Percentiles rank a stretch among this genome's conserved stretches.
Conservation (phyloP, 257 asterid species). For the Nicotiana obtusifolia region DNA sequence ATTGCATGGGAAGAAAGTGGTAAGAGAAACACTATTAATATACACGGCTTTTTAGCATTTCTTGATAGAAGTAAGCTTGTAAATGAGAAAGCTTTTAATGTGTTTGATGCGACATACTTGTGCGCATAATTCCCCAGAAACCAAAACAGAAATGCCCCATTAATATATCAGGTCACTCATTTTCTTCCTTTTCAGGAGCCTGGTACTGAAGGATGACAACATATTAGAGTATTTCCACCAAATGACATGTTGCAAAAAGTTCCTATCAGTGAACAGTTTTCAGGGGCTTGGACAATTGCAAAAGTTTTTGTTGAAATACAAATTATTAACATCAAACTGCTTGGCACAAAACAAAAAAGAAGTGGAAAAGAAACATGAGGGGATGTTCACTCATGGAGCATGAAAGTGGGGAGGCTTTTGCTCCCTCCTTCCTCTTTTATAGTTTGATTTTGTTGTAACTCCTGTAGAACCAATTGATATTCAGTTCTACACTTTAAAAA, state of each 20-base stretch:
- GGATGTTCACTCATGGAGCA: not conserved
- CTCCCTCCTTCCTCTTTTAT: conserved; percentile 1
- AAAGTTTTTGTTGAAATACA: not conserved
- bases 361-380: not conserved
- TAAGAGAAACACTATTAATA: not conserved
- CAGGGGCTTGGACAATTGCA: not conserved
- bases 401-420: not conserved
- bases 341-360: not conserved
- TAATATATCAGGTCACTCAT: not conserved
- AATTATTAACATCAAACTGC: not conserved
- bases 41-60: not conserved
- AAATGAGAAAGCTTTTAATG: not conserved
- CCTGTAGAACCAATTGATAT: not conserved
- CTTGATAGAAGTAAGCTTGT: not conserved
- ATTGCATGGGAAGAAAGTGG: not conserved
- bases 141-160: not conserved
- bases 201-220: not conserved
- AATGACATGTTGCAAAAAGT: not conserved
- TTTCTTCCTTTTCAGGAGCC: not conserved
- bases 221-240: not conserved
- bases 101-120: not conserved
- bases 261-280: not conserved
- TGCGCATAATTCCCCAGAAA: not conserved
- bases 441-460: not conserved
- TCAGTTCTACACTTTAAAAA: not conserved